Conservation (phyloP, 192 early-diverging fungal species). For the Geranomyces michiganensis region DNA sequence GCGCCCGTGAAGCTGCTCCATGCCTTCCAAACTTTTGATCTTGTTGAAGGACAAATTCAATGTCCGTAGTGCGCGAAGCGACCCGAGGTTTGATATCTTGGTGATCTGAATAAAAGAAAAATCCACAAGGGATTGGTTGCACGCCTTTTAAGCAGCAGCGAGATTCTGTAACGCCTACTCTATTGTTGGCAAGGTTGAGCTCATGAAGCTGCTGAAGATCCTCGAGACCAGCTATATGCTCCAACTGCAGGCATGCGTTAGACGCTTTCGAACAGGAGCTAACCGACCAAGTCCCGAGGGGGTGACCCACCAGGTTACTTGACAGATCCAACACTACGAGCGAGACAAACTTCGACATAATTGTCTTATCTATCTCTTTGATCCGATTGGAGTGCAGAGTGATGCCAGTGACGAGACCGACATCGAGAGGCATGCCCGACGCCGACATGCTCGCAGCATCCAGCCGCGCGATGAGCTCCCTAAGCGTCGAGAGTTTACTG, state of each 20-base stretch:
- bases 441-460: not conserved
- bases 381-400: conserved; percentile 38
- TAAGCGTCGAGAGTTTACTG: conserved; percentile 1
- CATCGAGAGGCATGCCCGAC: not conserved
- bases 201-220: conserved; percentile 27
- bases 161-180: conserved; percentile 27
- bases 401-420: conserved; percentile 1
- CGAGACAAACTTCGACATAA: conserved; percentile 10
- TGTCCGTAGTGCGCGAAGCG: conserved; percentile 20
- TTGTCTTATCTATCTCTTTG: conserved; percentile 11
- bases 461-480: conserved; percentile 2
- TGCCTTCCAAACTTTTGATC: conserved; percentile 39
- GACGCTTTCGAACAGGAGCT: not conserved
- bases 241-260: conserved; percentile 10
- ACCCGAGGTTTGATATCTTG: conserved; percentile 31
- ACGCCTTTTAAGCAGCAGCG: not conserved
- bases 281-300: too few species aligned
- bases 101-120: conserved; percentile 40
- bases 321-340: conserved; percentile 41
- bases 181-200: conserved; percentile 51
- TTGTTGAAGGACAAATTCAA: conserved; percentile 53
- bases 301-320: conserved; percentile 36
- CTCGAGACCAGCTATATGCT: conserved; percentile 32
- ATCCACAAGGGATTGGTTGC: conserved; percentile 6
- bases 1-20: conserved; percentile 37